Base-by-base conservation (phyloP, 805 yeast species). In the Zygosaccharomyces rouxii region DNA sequence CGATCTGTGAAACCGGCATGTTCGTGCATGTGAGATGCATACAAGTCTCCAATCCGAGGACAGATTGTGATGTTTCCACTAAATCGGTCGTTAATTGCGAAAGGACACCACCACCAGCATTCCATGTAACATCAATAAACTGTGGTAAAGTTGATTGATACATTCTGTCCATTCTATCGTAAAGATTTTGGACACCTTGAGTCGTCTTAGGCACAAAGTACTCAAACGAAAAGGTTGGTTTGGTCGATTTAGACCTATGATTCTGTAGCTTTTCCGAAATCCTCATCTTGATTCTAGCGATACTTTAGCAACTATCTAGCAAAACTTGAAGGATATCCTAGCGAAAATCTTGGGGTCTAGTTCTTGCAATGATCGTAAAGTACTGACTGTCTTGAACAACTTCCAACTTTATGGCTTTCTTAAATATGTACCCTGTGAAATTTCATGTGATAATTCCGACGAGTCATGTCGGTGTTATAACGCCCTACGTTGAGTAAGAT, bases 81-180 rank as follows among this genome's bases (percentile, higher is more conserved):
- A 94, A 84, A 56, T 94, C 98, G 30, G 89, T 85, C 21, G 99
- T 89, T 54, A 89, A 71, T 38, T 81, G 80, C 11, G 95, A 83
- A 43, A 85, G 70, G 2, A 55, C 58, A 42, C 95, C 77, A 5
- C 98, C 98, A 35, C 99, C 99, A 3, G 99, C 99, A 62, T 92
- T 92, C 99, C 99, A 94, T 0, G 99, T 94, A 54, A 94, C 86
- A 64, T 94, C 99, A 50, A 94, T 83, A 68, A 94, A 94, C 55
- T 86, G 81, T 1, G 99, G 99, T 54, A 83, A 83, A 2, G 71
- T 59, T 59, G 89, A 74, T 55, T 86, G 88, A 68, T 87, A 89
- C 99, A 94, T 94, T 67, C 97, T 80, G 64, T 94, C 98, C 90
- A 94, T 92, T 64, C 99, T 78, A 67, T 94, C 98, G 71, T 90